Base-by-base conservation (phyloP, 257 asterid species). In the Henckelia pumila region DNA sequence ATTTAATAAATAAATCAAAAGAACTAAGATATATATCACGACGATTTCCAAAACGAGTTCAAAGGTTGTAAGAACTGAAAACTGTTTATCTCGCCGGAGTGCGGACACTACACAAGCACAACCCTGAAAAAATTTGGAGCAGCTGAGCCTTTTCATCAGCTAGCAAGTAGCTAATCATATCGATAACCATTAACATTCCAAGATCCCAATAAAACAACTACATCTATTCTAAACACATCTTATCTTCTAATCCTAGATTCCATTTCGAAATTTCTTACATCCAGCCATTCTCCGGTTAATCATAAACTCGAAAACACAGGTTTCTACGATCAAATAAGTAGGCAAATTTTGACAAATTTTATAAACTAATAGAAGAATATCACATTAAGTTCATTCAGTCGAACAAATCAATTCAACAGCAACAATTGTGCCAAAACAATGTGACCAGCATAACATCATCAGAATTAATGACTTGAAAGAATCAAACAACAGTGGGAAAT, bases 61-160 rank as follows among this genome's bases (percentile, higher is more conserved):
- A 23, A 55, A 57, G 53, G 61, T 7, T n/a, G 24, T 11, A 28
- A 47, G 25, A 59, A 66, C 64, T 52, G 69, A 60, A 25, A 66
- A 23, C 8, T 14, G 29, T 23, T 17, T 35, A 66, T 55, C 61
- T 44, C 44, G 21, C 8, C 14, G 32, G 25, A 66, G 19, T 47
- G 64, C 24, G 10, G 40, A 25, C 47, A 26, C 32, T 24, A 21
- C 17, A 40, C 56, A 64, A 33, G 49, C 9, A 10, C n/a, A 23
- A 29, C 8, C 8, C 22, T 17, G 16, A 13, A 23, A 56, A 35
- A 24, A 28, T 26, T 21, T 23, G 62, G 32, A 64, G 19, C 11
- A 59, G 67, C 23, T 40, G 29, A 66, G 7, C 13, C n/a, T 9
- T 37, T 37, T 33, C 33, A 44, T 44, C 44, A 35, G 44, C 44